Conservation (phyloP, 1,284 basidiomycete species). For the Malassezia brasiliensis region DNA sequence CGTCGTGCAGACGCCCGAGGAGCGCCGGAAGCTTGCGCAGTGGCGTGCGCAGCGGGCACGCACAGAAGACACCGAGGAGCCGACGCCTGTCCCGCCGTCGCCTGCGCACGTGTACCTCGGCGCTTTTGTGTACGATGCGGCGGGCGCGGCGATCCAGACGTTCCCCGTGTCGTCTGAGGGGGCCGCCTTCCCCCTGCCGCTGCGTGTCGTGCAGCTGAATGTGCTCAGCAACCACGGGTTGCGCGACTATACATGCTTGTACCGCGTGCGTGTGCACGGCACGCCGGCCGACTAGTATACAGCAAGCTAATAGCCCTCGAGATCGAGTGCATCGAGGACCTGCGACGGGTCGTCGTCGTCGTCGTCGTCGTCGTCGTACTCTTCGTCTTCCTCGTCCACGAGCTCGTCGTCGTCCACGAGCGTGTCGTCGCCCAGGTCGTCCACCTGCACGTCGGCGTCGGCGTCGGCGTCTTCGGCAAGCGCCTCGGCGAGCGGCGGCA, state of each 20-base stretch:
- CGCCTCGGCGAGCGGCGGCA: background rate
- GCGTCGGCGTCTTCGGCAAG: background rate
- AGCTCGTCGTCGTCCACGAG: slow-evolving; percentile 7
- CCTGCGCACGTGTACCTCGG: slow-evolving; percentile 64
- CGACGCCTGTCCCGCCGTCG: slow-evolving; percentile 52
- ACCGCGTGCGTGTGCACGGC: slow-evolving; percentile 62
- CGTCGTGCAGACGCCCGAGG: slow-evolving; percentile 56
- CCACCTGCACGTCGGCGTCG: background rate
- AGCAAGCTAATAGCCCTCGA: slow-evolving; percentile 20
- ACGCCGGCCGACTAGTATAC: slow-evolving; percentile 10
- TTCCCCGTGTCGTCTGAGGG: slow-evolving; percentile 65
- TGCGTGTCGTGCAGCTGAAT: slow-evolving; percentile 67
- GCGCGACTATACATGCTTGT: slow-evolving; percentile 74
- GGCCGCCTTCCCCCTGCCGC: slow-evolving; percentile 62
- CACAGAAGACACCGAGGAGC: slow-evolving; percentile 5
- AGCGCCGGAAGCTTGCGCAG: slow-evolving; percentile 53
- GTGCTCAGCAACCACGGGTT: slow-evolving; percentile 79
- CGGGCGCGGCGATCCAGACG: slow-evolving; percentile 60
- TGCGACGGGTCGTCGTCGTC: slow-evolving; percentile 17
- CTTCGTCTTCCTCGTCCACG: slow-evolving; percentile 18
- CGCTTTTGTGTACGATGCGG: slow-evolving; percentile 67
- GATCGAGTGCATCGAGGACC: slow-evolving; percentile 23
- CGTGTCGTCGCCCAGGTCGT: background rate
- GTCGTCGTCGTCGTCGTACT: slow-evolving; percentile 21
- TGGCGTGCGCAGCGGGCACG: slow-evolving; percentile 4